Evolutionary conservation across 805 yeast species (phyloP), one percentile per base, ranked within the genome.

Genomic region (Blastobotrys robertii): DNA sequence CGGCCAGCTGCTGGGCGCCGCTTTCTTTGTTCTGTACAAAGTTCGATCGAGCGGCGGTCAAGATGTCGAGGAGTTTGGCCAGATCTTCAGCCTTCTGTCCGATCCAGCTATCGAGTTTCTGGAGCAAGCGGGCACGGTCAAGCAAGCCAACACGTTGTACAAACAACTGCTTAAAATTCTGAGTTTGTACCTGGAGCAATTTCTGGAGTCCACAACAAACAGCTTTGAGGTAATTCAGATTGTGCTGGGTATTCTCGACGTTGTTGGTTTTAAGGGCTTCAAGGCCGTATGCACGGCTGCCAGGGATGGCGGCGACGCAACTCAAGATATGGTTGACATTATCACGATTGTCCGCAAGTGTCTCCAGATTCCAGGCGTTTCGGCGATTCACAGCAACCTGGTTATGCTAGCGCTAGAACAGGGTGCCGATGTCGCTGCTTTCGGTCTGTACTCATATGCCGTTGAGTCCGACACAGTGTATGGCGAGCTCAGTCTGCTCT

Each of bases 401-500:
- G 73, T 84, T 0, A 62, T 66, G 2, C 62, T 73, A 0, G 65
- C 84, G 46, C 67, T 69, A 29, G 77, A 73, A 11, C 67, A 73
- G 15, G 86, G 81, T 1, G 73, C 86, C 0, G 67, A 82, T 15
- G 72, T 76, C 41, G 69, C 83, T 0, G 67, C 84, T 11, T 58
- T 83, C 51, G 76, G 77, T 42, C 63, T 84, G 9, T 86, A 79
- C 58, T 73, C 92, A 0, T 73, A 77, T 44, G 73, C 92, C 0
- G 84, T 82, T 50, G 60, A 74, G 30, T 63, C 79, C 33, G 75
- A 72, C 48, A 66, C 78, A 4, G 65, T 80, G 0, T 75, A 82
- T 54, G 90, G 92, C 0, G 88, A 84, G 49, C 59, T 84, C 34
- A 66, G 86, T 8, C 64, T 88, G 48, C 70, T 76, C 53, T 84